Percentiles rank a stretch among this genome's conserved stretches.
Evolutionary conservation across 352 stramenopile genomes (phyloP).

Genomic region (Phytophthora pinifolia): DNA sequence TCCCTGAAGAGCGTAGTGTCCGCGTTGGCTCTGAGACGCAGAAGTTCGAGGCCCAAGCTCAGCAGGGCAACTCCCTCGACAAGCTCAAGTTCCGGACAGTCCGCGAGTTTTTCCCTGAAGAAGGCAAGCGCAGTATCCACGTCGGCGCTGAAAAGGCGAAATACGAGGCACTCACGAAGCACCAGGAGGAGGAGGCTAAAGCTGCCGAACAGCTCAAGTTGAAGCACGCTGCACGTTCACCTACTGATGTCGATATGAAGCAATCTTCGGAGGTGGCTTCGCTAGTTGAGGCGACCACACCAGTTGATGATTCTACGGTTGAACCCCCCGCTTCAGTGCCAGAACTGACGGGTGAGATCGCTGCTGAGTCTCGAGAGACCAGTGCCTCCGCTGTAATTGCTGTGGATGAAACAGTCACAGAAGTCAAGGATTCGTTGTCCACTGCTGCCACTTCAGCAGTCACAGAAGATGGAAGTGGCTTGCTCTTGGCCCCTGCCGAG

Average conservation of each 20-base stretch:
- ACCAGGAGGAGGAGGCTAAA: slow-evolving; percentile 26
- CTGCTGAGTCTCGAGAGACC: neutral
- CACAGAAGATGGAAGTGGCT: too few relatives aligned
- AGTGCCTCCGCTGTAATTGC: neutral
- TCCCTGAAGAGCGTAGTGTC: slow-evolving; percentile 40
- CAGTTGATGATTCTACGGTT: neutral
- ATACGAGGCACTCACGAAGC: slow-evolving; percentile 35
- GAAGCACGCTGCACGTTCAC: slow-evolving; percentile 12
- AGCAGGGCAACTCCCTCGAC: slow-evolving; percentile 54
- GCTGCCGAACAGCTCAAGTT: slow-evolving; percentile 16
- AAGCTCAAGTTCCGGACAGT: slow-evolving; percentile 57
- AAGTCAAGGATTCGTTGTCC: neutral
- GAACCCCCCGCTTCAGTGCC: neutral
- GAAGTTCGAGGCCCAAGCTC: slow-evolving; percentile 41
- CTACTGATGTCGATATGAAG: neutral
- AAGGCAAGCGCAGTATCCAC: slow-evolving; percentile 34
- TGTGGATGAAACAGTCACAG: neutral
- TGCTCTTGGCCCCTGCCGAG: too few relatives aligned
- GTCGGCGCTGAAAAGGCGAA: slow-evolving; percentile 44
- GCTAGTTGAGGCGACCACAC: neutral
- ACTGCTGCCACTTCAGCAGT: too few relatives aligned
- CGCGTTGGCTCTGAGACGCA: slow-evolving; percentile 39
- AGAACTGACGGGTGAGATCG: neutral
- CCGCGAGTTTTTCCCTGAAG: slow-evolving; percentile 50
- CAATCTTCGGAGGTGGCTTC: neutral